A percentile compares a stretch with the other conserved stretches of the same genome.
These are phyloP conservation scores for Ustilago tritici DNA, from an alignment of 1,284 basidiomycete species.

Conservation along the genomic window DNA sequence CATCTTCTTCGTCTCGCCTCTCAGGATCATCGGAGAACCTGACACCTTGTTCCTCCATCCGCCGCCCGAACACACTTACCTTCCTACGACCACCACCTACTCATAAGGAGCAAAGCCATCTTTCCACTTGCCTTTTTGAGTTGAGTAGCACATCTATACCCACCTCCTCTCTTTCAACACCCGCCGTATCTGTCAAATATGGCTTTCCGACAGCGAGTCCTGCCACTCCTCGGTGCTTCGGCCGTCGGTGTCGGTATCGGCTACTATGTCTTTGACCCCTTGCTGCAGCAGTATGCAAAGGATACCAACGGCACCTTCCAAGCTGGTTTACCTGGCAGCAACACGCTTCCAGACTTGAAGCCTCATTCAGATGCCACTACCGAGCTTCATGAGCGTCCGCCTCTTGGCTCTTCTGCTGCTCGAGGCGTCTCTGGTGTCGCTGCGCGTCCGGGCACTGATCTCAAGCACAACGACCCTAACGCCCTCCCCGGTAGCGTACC, in stretches of 20 bases:
- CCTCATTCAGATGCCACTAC: slow-evolving; percentile 24
- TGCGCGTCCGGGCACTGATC: slow-evolving; percentile 42
- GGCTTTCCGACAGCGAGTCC: slow-evolving; percentile 48
- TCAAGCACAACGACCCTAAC: slow-evolving; percentile 39
- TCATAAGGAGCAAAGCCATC: background rate
- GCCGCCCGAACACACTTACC: background rate
- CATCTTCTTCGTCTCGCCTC: slow-evolving; percentile 7
- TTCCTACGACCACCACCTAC: slow-evolving; percentile 1
- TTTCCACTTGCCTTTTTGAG: background rate
- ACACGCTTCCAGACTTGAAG: slow-evolving; percentile 45
- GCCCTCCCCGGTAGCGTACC: slow-evolving; percentile 36
- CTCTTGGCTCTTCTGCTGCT: slow-evolving; percentile 47
- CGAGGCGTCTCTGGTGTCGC: slow-evolving; percentile 43
- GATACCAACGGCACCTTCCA: slow-evolving; percentile 52
- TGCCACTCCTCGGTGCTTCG: slow-evolving; percentile 46
- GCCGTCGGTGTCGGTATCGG: slow-evolving; percentile 52
- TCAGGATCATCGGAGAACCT: too few relatives aligned
- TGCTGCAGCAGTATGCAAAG: slow-evolving; percentile 48
- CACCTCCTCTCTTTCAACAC: slow-evolving; percentile 1
- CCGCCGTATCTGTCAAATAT: slow-evolving; percentile 15
- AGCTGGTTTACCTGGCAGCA: slow-evolving; percentile 37
- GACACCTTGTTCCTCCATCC: background rate
- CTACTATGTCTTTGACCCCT: slow-evolving; percentile 54
- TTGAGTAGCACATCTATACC: slow-evolving; percentile 1
- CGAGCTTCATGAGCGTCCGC: slow-evolving; percentile 47